Base-by-base conservation (phyloP, 2,329 filamentous ascomycete species). In the Fusarium armeniacum region DNA sequence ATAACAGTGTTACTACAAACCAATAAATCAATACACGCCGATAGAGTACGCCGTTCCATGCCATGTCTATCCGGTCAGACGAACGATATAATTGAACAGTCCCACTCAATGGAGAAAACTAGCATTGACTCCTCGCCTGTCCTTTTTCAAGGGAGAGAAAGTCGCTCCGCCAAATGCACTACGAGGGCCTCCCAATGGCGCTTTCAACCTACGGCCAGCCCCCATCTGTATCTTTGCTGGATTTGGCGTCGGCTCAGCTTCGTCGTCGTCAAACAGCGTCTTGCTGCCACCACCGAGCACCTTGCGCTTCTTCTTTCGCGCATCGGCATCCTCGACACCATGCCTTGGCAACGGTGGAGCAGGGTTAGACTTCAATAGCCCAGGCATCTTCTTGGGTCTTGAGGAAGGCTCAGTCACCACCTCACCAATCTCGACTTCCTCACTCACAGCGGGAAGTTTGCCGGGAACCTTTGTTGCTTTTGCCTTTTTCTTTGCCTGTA, bases 91-190 rank as follows among this genome's bases (percentile, higher is more conserved):
- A 41, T 26, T 30, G 20, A 40, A 30, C 13, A 35, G 24, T 43
- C 20, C 46, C 20, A 24, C 45, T 30, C 33, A 87, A 56, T 81
- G 84, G 62, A 89, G 76, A 71, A 90, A 90, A 73, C 88, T 90
- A 56, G 88, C 88, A 64, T 84, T 83, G 5, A 87, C 84, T 33
- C 88, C 88, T 65, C 89, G 87, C 61, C 86, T 85, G 52, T 93
- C 89, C 76, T 87, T 86, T 81, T 94, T 94, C 62, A 94, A 80
- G 10, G 91, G 91, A 20, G 91, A 93, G 76, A 94, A 93, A 6
- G 83, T 75, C 20, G 80, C 81, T 15, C 83, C 82, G 15, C 84
- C 74, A 53, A 90, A 87, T 0, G 80, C 86, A 74, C 79, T 83
- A 44, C 81, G 77, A n/a, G 77, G 76, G 33, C 79, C 78, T 40